Evolutionary conservation across 768 basidiomycete species (phyloP).

Genomic region (Pulveroboletus sp.): DNA sequence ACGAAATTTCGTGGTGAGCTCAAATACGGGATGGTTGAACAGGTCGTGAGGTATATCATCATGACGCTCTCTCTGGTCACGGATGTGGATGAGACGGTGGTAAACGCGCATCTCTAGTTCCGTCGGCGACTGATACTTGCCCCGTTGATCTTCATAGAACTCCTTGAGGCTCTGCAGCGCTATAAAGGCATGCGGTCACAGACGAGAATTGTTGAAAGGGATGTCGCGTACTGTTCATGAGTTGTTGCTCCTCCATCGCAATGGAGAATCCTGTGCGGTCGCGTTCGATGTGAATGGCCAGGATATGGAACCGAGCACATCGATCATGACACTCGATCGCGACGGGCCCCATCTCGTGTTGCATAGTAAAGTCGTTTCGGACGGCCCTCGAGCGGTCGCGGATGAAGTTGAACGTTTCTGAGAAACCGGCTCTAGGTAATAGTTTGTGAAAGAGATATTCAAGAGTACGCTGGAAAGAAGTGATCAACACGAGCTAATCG

Average conservation of each 20-base stretch:
- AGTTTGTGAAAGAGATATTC: slow-evolving; percentile 91
- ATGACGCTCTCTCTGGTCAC: slow-evolving; percentile 73
- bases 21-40: slow-evolving; percentile 69
- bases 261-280: slow-evolving; percentile 56
- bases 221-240: slow-evolving; percentile 78
- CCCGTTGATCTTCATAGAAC: slow-evolving; percentile 83
- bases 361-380: slow-evolving; percentile 92
- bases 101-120: slow-evolving; percentile 97
- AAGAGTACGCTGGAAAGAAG: slow-evolving; percentile 61
- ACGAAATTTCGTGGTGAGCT: slow-evolving; percentile 78
- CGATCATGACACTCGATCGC: slow-evolving; percentile 92
- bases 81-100: slow-evolving; percentile 86
- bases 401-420: slow-evolving; percentile 74
- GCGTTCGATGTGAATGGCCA: slow-evolving; percentile 67
- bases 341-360: slow-evolving; percentile 68
- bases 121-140: slow-evolving; percentile 63
- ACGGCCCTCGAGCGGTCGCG: slow-evolving; percentile 89
- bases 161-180: slow-evolving; percentile 91
- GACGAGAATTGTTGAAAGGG: no score
- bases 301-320: slow-evolving; percentile 90
- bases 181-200: no score
- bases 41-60: slow-evolving; percentile 70
- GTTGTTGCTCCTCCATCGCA: slow-evolving; percentile 78
- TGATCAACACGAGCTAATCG: not conserved
- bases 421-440: slow-evolving; percentile 64